phyloP scores from a whole-genome alignment of 2,329 filamentous ascomycete genomes.

The Pseudogymnoascus sp. region DNA sequence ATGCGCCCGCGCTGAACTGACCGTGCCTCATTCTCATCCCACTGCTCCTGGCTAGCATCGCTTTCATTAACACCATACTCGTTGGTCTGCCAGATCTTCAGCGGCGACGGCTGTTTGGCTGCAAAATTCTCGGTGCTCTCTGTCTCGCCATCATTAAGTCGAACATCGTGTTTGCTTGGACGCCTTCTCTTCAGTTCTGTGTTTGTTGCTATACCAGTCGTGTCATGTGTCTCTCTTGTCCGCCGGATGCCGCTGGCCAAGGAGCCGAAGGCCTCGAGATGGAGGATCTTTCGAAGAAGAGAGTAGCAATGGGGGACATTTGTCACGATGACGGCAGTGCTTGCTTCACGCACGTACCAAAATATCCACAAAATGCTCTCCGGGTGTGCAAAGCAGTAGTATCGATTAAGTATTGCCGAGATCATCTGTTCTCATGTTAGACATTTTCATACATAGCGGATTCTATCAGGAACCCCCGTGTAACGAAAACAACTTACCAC shows the following conservation, averaged over 20 bases:
- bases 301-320: constrained; percentile 49
- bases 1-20: not conserved
- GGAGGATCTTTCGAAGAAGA: constrained; percentile 38
- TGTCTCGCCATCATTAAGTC: not conserved
- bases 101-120: not conserved
- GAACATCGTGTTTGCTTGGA: not conserved
- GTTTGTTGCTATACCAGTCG: not conserved
- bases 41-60: not conserved
- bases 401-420: constrained; percentile 43
- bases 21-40: not conserved
- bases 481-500: constrained; percentile 32
- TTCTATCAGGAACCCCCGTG: not conserved
- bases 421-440: constrained; percentile 34
- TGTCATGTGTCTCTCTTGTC: not conserved
- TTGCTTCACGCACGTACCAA: constrained; percentile 49
- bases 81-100: not conserved
- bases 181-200: not conserved
- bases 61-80: not conserved
- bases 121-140: not conserved
- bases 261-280: constrained; percentile 20
- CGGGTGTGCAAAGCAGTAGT: constrained; percentile 35
- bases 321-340: constrained; percentile 44
- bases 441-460: not conserved
- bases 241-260: not conserved
- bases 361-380: constrained; percentile 30